Evolutionary conservation across 108 stramenopile genomes (phyloP), one percentile per base, ranked within the genome.

Genomic region (Hondaea fermentalgiana): DNA sequence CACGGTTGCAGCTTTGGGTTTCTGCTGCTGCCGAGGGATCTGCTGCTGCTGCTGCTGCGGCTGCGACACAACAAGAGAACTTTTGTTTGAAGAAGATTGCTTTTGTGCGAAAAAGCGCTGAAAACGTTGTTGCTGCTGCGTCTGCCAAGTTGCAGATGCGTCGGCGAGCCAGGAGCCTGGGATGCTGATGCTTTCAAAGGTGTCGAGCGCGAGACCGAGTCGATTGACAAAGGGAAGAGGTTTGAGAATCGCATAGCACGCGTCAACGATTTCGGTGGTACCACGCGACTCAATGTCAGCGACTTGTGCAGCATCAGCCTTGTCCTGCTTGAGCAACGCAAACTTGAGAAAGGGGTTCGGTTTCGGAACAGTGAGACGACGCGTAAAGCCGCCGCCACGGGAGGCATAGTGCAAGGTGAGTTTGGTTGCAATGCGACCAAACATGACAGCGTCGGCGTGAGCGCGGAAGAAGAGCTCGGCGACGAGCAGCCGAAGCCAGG

Each of bases 401-500:
- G 19, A 45, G 17, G 76, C 76, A 12, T 47, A 83, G 51, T 53
- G 51, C 51, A 83, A 23, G 0, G 76, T 83, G 25, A 83, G 45
- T 45, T 83, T 83, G 45, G 76, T 83, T 6, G 49, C 49, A 45
- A 83, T 53, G 4, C 76, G 76, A 2, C 76, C 76, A 53, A 83
- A 83, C 76, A 83, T 83, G 12, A 83, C 76, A 21, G 76, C 76
- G 51, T 83, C 76, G 12, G 76, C 76, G 76, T 53, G 76, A 55
- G 76, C 76, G n/a, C 76, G 45, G 19, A 14, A 43, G 76, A 83
- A 83, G 43, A 87, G 35, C 87, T 87, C 87, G 12, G 53, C 57
- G 58, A 55, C 23, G 16, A 87, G 87, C 28, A 87, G 87, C 8
- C 87, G 87, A 12, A 87, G 5, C 87, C 87, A 87, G 25, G n/a